Conservation (phyloP, 805 yeast species). For the Jamesozyma rosinii region DNA sequence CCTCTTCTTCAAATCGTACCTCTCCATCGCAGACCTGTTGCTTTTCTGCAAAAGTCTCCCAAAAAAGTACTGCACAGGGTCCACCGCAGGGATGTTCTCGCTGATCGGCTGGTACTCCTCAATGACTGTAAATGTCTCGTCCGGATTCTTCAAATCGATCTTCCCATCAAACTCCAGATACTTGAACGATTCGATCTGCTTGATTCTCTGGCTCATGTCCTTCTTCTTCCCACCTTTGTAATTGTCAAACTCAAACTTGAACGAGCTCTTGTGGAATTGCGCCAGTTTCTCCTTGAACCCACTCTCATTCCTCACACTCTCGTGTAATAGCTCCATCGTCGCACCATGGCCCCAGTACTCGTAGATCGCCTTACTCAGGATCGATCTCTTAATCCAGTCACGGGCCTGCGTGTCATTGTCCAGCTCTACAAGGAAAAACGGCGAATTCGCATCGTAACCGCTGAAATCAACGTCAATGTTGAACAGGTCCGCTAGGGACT, state of each 20-base stretch:
- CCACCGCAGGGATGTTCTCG: conserved; percentile 34
- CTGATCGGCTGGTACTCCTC: conserved; percentile 59
- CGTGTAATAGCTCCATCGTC: conserved; percentile 49
- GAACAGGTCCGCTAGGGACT: conserved; percentile 65
- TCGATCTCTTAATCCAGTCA: conserved; percentile 53
- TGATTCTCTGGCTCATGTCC: conserved; percentile 35
- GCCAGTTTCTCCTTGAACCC: conserved; percentile 13
- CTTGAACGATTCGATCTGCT: conserved; percentile 60
- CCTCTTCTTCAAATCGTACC: conserved; percentile 71
- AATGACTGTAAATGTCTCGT: conserved; percentile 56
- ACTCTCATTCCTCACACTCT: conserved; percentile 28
- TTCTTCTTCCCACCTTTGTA: conserved; percentile 56
- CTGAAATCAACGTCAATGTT: conserved; percentile 50
- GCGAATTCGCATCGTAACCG: conserved; percentile 47
- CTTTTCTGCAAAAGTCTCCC: conserved; percentile 62
- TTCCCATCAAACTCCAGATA: conserved; percentile 69
- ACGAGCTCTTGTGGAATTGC: conserved; percentile 39
- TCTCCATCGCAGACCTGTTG: conserved; percentile 61
- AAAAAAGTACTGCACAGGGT: conserved; percentile 56
- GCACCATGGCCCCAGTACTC: conserved; percentile 72
- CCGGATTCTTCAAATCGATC: conserved; percentile 69
- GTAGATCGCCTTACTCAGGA: conserved; percentile 66
- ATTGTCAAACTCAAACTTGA: conserved; percentile 75
- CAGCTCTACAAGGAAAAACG: conserved; percentile 63
- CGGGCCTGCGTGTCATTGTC: conserved; percentile 60